Evolutionary conservation across 306 rosid genomes (phyloP).

Genomic region (Prunus armeniaca): DNA sequence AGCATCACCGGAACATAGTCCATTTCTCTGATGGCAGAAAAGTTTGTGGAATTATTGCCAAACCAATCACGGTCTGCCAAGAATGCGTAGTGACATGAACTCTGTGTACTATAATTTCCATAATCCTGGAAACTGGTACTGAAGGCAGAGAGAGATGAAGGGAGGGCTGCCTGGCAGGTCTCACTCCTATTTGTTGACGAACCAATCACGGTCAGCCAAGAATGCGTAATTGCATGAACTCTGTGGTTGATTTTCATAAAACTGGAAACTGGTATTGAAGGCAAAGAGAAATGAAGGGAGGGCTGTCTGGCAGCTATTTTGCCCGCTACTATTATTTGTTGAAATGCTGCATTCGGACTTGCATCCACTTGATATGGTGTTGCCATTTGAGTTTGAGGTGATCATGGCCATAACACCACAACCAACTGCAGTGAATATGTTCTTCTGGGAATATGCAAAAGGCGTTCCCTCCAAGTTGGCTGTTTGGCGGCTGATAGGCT

Average conservation of each 20-base stretch:
- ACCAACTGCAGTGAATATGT: background rate
- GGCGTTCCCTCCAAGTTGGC: constrained; percentile 9
- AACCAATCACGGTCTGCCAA: background rate
- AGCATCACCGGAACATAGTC: background rate
- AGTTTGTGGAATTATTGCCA: background rate
- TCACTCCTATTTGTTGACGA: background rate
- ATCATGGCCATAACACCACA: background rate
- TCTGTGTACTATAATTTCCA: background rate
- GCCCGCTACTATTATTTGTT: background rate
- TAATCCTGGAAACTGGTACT: background rate
- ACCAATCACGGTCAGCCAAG: background rate
- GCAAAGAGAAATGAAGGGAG: background rate
- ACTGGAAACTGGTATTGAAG: background rate
- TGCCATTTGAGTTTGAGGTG: background rate
- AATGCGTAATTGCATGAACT: constrained; percentile 7
- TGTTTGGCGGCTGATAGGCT: background rate
- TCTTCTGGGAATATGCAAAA: background rate
- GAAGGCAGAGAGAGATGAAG: background rate
- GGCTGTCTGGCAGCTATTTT: background rate
- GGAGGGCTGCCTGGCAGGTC: constrained; percentile 1
- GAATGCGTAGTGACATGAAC: constrained; percentile 2
- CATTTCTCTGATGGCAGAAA: background rate
- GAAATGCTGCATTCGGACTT: background rate
- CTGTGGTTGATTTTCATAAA: no score
- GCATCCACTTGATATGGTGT: background rate